These are phyloP conservation scores for Dendrobium nobile DNA, from an alignment of 106 monocot genomes.

Conservation along the genomic window DNA sequence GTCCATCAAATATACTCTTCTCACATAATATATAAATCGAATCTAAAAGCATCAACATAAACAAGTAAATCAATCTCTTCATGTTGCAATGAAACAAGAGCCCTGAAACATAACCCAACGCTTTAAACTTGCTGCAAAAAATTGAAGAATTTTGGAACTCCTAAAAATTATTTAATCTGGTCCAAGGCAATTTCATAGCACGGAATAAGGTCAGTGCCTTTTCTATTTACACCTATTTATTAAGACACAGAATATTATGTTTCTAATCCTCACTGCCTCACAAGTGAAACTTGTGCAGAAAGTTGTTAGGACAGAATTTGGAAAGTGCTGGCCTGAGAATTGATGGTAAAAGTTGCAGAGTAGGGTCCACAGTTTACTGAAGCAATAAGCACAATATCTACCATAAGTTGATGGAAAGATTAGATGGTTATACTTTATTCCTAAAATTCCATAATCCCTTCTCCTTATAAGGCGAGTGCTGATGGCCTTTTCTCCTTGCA, in stretches of 20 bases:
- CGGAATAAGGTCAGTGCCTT: slow-evolving; percentile 4
- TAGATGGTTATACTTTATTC: slow-evolving; percentile 8
- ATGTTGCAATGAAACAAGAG: neutral
- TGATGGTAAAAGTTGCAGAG: slow-evolving; percentile 20
- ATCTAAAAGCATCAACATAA: neutral
- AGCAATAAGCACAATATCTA: slow-evolving; percentile 32
- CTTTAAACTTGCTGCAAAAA: neutral
- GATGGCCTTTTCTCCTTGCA: neutral
- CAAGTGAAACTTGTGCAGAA: slow-evolving; percentile 12
- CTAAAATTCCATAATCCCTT: slow-evolving; percentile 24
- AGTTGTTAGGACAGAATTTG: slow-evolving; percentile 5
- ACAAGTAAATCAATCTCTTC: neutral
- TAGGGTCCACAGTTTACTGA: slow-evolving; percentile 23
- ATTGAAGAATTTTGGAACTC: neutral
- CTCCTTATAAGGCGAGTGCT: slow-evolving; percentile 20
- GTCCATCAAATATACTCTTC: neutral
- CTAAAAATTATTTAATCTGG: neutral
- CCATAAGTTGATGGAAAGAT: slow-evolving; percentile 18
- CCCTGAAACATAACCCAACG: neutral
- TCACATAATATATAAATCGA: neutral
- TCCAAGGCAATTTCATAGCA: neutral
- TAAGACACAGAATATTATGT: slow-evolving; percentile 13
- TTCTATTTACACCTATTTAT: neutral
- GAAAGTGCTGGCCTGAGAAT: slow-evolving; percentile 14
- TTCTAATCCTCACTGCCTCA: slow-evolving; percentile 22